phyloP scores from a whole-genome alignment of 192 early-diverging fungal species.

The Coemansia sp. region DNA sequence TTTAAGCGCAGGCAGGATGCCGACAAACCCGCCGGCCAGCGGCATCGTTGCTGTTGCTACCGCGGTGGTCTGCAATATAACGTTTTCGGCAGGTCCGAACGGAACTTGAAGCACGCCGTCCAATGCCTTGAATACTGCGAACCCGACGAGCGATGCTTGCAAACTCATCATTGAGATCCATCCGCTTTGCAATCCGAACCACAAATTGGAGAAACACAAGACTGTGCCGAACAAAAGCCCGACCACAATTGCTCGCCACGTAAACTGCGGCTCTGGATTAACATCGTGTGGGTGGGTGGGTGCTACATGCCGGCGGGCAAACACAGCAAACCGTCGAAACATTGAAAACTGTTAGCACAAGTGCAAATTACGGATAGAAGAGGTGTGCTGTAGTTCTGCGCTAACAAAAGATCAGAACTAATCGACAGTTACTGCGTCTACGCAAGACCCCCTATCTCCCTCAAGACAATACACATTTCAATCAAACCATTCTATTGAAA shows the following conservation, averaged over 20 bases:
- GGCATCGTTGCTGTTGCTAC: slow-evolving; percentile 88
- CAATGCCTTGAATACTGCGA: slow-evolving; percentile 72
- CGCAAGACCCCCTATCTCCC: no score
- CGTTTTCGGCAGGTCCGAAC: slow-evolving; percentile 82
- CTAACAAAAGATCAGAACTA: no score
- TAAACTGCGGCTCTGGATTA: slow-evolving; percentile 40
- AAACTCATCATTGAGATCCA: slow-evolving; percentile 82
- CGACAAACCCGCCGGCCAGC: slow-evolving; percentile 75
- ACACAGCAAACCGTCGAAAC: no score
- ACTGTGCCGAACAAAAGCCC: slow-evolving; percentile 69
- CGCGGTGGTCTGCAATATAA: slow-evolving; percentile 78
- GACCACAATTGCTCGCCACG: slow-evolving; percentile 56
- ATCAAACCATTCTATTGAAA: no score
- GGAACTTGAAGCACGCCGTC: slow-evolving; percentile 49
- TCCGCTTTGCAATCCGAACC: slow-evolving; percentile 81
- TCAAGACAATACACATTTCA: not conserved
- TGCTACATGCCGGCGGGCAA: no score
- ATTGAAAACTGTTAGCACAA: no score
- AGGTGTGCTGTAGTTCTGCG: no score
- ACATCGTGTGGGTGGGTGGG: no score
- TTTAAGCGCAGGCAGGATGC: slow-evolving; percentile 78
- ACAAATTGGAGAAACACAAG: slow-evolving; percentile 84
- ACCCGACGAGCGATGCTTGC: slow-evolving; percentile 72
- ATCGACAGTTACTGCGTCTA: no score
- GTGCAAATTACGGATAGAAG: no score